Evolutionary conservation across 441 rosid genomes (phyloP).

Genomic region (Populus hybrid): DNA sequence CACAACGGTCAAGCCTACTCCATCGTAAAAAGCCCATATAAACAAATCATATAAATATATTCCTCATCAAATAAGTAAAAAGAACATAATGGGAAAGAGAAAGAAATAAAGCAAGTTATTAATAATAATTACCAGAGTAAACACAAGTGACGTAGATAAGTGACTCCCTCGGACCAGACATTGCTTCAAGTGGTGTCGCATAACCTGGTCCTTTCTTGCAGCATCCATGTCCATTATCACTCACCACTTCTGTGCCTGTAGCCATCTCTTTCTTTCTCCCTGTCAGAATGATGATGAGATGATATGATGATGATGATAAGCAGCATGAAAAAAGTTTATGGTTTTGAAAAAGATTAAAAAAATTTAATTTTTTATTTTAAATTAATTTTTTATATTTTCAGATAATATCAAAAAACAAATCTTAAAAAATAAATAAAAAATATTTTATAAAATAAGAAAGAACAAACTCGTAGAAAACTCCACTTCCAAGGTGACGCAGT

Average conservation of each 20-base stretch:
- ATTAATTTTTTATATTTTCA: no score
- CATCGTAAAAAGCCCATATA: neutral
- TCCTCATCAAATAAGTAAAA: neutral
- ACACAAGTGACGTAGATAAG: constrained; percentile 80
- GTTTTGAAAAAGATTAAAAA: no score
- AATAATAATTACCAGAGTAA: constrained; percentile 48
- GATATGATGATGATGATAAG: neutral
- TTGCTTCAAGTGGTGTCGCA: constrained; percentile 73
- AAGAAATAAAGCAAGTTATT: neutral
- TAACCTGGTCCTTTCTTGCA: constrained; percentile 81
- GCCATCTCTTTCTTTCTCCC: constrained; percentile 21
- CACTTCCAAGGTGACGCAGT: no score
- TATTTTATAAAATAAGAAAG: no score
- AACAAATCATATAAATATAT: no score
- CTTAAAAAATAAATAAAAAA: no score
- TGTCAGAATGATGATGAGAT: neutral
- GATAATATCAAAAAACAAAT: no score
- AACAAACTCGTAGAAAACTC: neutral
- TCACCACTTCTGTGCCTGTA: constrained; percentile 10
- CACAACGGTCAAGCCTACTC: neutral
- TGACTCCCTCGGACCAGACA: constrained; percentile 76
- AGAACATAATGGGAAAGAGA: neutral
- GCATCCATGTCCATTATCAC: constrained; percentile 28
- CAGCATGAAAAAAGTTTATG: neutral
- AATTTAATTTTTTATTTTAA: no score